Percentiles rank a stretch among this genome's conserved stretches.
Conservation (phyloP, 768 basidiomycete species). For the Auricularia auricula-judae region DNA sequence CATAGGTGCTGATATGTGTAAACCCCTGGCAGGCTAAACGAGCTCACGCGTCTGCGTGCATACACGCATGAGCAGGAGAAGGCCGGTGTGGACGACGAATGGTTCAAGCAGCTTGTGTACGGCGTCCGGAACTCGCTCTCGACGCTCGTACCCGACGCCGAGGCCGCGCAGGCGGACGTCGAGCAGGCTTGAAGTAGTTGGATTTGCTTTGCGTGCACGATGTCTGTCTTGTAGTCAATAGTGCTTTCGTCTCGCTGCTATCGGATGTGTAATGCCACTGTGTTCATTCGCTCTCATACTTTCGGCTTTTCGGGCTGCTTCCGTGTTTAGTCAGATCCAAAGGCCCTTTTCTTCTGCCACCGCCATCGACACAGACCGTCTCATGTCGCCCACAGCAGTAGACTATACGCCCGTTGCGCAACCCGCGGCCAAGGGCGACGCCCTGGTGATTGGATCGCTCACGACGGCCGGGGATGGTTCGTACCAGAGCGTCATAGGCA, state of each 20-base stretch:
- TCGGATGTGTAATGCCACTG: too few species aligned
- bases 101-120: constrained; percentile 79
- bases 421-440: constrained; percentile 9
- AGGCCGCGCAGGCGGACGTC: neutral
- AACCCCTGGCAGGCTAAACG: constrained; percentile 48
- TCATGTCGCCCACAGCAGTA: constrained; percentile 7
- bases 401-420: constrained; percentile 10
- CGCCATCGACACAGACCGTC: neutral
- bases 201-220: neutral
- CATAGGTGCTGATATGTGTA: constrained; percentile 2
- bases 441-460: constrained; percentile 69
- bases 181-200: neutral
- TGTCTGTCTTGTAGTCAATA: neutral
- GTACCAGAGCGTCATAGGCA: constrained; percentile 60
- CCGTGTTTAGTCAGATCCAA: neutral
- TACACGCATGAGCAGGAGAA: constrained; percentile 77
- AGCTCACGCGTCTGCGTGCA: constrained; percentile 62
- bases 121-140: constrained; percentile 52
- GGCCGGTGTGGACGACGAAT: constrained; percentile 67
- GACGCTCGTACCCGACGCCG: neutral
- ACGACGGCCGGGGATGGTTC: constrained; percentile 67
- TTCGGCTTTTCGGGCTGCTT: neutral
- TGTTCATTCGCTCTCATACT: too few species aligned
- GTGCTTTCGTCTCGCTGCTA: neutral
- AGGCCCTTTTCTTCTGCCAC: neutral